A percentile compares a stretch with the other conserved stretches of the same genome.
Conservation (phyloP, 2,329 filamentous ascomycete genomes). For the Pestalotiopsis sp. region DNA sequence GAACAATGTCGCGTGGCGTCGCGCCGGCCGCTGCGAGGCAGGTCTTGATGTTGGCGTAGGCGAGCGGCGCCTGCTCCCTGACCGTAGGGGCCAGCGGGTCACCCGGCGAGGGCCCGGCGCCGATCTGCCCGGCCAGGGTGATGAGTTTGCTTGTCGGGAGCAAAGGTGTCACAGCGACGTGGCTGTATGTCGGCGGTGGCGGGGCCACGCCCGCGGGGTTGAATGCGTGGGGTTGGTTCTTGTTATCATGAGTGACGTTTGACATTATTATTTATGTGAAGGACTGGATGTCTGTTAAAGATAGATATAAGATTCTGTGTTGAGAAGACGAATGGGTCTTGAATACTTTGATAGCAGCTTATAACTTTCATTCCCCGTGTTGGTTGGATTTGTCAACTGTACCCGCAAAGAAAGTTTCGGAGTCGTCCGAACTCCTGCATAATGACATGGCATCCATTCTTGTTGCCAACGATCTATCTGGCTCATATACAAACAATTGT, state of each 20-base stretch:
- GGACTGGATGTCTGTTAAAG: neutral
- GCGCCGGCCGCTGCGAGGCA: neutral
- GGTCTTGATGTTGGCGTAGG: slow-evolving; percentile 4
- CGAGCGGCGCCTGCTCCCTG: neutral
- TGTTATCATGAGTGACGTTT: neutral
- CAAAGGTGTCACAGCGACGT: slow-evolving; percentile 4
- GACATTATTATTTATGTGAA: neutral
- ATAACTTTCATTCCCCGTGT: neutral
- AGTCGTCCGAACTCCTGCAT: neutral
- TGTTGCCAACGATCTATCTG: neutral
- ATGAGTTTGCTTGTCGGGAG: neutral
- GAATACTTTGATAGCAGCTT: neutral
- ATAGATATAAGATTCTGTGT: neutral
- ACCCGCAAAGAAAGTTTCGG: neutral
- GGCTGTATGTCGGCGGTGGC: slow-evolving; percentile 6
- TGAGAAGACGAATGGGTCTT: neutral
- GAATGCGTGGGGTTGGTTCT: slow-evolving; percentile 5
- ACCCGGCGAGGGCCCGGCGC: neutral
- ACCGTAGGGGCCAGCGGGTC: neutral
- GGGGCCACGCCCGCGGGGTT: neutral
- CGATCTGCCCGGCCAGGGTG: neutral
- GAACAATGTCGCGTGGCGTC: slow-evolving; percentile 3
- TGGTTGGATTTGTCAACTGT: neutral
- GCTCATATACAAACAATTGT: neutral
- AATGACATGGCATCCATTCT: neutral